Percentiles rank a stretch among this genome's conserved stretches.
Conservation (phyloP, 306 rosid genomes). For the Trifolium repens region DNA sequence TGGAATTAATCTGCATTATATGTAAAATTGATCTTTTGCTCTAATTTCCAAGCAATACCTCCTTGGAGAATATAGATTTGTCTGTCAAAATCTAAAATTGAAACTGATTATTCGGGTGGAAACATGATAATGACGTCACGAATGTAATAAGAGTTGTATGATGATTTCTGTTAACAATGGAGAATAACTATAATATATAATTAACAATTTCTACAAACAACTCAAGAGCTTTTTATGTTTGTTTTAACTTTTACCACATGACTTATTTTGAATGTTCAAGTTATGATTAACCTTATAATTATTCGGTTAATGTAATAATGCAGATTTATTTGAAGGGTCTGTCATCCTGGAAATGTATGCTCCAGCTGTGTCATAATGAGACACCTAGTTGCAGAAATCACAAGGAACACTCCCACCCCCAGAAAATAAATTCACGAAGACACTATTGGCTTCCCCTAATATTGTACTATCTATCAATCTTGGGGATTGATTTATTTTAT, state of each 20-base stretch:
- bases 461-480: conserved; percentile 13
- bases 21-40: conserved; percentile 15
- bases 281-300: conserved; percentile 1
- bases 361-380: conserved; percentile 37
- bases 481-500: conserved; percentile 26
- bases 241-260: neutral
- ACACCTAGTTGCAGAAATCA: conserved; percentile 33
- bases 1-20: conserved; percentile 11
- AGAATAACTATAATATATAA: too few relatives aligned
- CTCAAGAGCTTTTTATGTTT: neutral
- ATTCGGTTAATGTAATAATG: conserved; percentile 16
- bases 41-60: neutral
- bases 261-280: neutral
- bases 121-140: neutral
- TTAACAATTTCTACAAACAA: neutral
- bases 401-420: neutral
- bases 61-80: neutral
- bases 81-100: neutral
- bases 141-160: conserved; percentile 24
- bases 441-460: conserved; percentile 26
- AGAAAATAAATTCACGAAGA: neutral
- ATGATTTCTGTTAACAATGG: too few relatives aligned
- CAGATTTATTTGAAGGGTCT: conserved; percentile 28
- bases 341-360: conserved; percentile 8
- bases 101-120: neutral